These are phyloP conservation scores for Lactarius akahatsu DNA, from an alignment of 768 basidiomycete genomes.

Conservation along the genomic window DNA sequence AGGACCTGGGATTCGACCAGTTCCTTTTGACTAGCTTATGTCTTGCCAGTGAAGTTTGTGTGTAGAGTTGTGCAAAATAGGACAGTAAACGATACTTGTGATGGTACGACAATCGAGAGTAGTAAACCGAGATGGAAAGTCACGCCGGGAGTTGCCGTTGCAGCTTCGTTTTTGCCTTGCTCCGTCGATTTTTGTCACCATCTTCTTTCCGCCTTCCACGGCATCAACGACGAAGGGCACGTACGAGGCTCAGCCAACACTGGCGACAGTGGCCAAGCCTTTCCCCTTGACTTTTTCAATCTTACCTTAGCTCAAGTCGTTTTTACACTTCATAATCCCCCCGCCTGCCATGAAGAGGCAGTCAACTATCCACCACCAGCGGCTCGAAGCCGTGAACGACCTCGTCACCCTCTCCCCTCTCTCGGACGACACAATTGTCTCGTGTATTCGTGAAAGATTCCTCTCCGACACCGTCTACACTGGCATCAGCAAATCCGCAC, in stretches of 20 bases:
- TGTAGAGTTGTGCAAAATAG: neutral
- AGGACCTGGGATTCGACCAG: slow-evolving; percentile 68
- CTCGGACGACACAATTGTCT: slow-evolving; percentile 82
- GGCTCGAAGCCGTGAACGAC: slow-evolving; percentile 71
- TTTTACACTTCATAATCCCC: slow-evolving; percentile 17
- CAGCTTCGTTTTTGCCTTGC: neutral
- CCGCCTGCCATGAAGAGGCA: slow-evolving; percentile 42
- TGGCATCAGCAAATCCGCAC: slow-evolving; percentile 59
- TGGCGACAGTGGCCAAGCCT: neutral
- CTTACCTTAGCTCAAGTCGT: slow-evolving; percentile 9
- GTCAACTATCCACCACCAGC: slow-evolving; percentile 57
- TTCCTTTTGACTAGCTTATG: slow-evolving; percentile 67
- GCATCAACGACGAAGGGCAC: slow-evolving; percentile 16
- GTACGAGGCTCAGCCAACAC: slow-evolving; percentile 9
- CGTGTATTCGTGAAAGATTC: slow-evolving; percentile 83
- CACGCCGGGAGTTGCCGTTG: slow-evolving; percentile 19
- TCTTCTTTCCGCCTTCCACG: slow-evolving; percentile 8
- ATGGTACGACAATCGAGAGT: neutral
- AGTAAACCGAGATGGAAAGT: neutral
- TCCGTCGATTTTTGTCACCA: neutral
- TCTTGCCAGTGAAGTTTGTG: neutral
- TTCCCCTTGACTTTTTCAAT: neutral
- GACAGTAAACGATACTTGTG: neutral
- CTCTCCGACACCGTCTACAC: slow-evolving; percentile 84
- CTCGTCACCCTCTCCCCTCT: slow-evolving; percentile 63